Evolutionary conservation across 179 eudicot species (phyloP).

Genomic region (Heliamphora pulchella): DNA sequence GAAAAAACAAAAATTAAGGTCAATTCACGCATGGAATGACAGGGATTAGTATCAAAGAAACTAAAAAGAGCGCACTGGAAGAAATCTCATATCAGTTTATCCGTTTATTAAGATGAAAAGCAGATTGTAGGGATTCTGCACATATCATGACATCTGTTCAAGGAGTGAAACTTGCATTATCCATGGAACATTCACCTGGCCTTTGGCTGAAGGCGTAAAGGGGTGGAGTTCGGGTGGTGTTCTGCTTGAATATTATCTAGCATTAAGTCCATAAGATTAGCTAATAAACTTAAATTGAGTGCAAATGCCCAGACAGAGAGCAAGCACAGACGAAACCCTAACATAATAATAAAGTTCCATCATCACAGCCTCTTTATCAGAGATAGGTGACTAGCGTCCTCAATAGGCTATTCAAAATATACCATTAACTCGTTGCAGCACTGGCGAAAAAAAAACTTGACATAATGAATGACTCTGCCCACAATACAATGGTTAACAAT

Average conservation of each 20-base stretch:
- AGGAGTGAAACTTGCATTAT: background rate
- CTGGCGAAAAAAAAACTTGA: background rate
- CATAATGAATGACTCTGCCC: background rate
- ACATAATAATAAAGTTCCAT: background rate
- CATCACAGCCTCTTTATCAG: background rate
- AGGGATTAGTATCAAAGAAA: background rate
- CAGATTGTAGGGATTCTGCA: background rate
- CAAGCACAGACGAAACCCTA: background rate
- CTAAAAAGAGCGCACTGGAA: background rate
- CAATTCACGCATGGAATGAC: background rate
- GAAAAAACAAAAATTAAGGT: background rate
- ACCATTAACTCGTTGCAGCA: background rate
- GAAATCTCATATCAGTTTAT: background rate
- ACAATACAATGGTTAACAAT: background rate
- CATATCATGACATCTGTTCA: background rate
- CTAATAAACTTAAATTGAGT: background rate
- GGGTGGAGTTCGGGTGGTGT: constrained; percentile 1
- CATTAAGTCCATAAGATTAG: background rate
- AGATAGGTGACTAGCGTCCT: background rate
- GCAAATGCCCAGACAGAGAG: background rate
- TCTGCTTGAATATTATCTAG: background rate
- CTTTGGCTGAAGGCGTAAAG: background rate
- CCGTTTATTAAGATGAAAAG: background rate
- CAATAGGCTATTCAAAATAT: background rate
- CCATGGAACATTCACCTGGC: background rate